phyloP scores from a whole-genome alignment of 306 rosid species.

The Senna siamea region DNA sequence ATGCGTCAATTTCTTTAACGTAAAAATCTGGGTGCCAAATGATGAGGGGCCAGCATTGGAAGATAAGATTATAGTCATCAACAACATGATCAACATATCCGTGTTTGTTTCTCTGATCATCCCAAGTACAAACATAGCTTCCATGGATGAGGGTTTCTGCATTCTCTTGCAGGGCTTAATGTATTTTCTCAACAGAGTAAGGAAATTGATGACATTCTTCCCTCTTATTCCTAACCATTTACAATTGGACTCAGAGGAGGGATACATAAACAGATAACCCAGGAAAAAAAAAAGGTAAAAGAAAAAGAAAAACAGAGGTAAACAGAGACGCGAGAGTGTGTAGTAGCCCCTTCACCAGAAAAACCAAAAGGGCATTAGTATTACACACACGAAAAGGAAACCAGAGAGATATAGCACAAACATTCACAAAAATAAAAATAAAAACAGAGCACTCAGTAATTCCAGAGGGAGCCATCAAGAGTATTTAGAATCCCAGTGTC shows the following conservation, averaged over 20 bases:
- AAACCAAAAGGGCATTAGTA: slow-evolving; percentile 48
- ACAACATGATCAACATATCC: slow-evolving; percentile 28
- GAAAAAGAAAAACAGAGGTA: not conserved
- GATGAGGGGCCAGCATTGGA: not conserved
- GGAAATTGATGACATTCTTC: slow-evolving; percentile 28
- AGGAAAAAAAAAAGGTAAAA: too few species aligned
- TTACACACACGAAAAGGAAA: not conserved
- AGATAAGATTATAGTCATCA: slow-evolving; percentile 13
- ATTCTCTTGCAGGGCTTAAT: not conserved
- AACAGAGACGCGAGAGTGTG: not conserved
- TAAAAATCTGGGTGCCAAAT: too few species aligned
- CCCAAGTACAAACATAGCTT: not conserved
- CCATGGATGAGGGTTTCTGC: not conserved
- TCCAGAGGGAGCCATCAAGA: slow-evolving; percentile 52
- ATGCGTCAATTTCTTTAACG: not conserved
- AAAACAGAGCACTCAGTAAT: slow-evolving; percentile 13
- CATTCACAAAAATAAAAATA: slow-evolving; percentile 3
- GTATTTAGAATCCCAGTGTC: too few species aligned
- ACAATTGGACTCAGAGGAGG: slow-evolving; percentile 38
- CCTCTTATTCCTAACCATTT: slow-evolving; percentile 40
- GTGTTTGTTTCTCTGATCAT: not conserved
- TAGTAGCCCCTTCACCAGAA: slow-evolving; percentile 44
- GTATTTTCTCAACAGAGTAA: not conserved
- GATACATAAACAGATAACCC: slow-evolving; percentile 11
- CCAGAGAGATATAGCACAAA: not conserved